Evolutionary conservation across 2,329 filamentous ascomycete species (phyloP), one percentile per base, ranked within the genome.

Genomic region (Clonostachys rhizophaga): DNA sequence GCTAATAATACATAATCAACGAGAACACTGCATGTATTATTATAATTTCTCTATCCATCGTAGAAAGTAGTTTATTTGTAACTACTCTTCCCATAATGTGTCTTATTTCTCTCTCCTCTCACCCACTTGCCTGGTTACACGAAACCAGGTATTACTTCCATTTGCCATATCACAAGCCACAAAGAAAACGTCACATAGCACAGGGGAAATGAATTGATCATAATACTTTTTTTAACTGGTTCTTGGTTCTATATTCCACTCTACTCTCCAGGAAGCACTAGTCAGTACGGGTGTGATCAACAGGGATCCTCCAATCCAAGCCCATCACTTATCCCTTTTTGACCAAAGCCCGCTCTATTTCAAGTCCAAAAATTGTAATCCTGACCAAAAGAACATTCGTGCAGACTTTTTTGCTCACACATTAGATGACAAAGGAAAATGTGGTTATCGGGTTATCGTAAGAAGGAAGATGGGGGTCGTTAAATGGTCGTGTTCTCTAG

Each of bases 341-440:
- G 43, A 14, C 47, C 46, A 34, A 45, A 42, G 18, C 34, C 34
- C 34, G 44, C 34, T 47, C 46, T 47, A 47, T 40, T 36, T 37
- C 13, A 39, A 43, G 41, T 42, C 45, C 45, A 46, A 46, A 46
- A 41, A 33, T 34, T 35, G 35, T 33, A n/a, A 30, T 14, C 14
- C 34, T 30, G 20, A 47, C 40, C 40, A 14, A 40, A 47, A 40
- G 34, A 45, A 43, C 24, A 30, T 30, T 30, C 24, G 24, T 30
- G 24, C 24, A 30, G 24, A 30, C 24, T 30, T 49, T 48, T 49
- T 49, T 49, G 43, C 47, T 49, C 34, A 30, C 30, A n/a, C 62
- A 65, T 59, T 49, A 57, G 47, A 16, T 52, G 51, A 65, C 58
- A 66, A 66, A 64, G 58, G 53, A 58, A 59, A 59, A 54, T 20